Evolutionary conservation across 331 rosid genomes (phyloP), one percentile per base, ranked within the genome.

Genomic region (Arachis monticola): DNA sequence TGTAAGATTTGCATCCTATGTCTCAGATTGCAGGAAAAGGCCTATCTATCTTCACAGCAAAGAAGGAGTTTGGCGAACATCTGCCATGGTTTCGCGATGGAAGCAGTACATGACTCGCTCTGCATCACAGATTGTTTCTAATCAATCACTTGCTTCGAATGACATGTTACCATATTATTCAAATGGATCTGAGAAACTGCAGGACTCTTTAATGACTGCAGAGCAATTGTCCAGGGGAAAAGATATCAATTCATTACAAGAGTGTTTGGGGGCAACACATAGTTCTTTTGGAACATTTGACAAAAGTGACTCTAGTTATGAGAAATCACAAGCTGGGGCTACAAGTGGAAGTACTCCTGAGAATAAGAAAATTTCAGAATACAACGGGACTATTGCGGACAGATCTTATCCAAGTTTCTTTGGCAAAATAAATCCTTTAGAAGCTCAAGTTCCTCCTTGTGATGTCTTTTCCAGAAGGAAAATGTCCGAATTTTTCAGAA

Each of bases 51-150:
- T 95, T 80, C 97, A 95, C 80, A 92, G 99, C 83, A 90, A 83
- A 82, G 99, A 95, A 85, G 99, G 99, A 62, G 79, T 83, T 62
- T 68, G 70, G 93, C 88, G 99, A 86, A 78, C 96, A 74, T 92
- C 96, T 69, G 93, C 97, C 80, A 92, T 95, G 99, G 86, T 95
- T 78, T 92, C 99, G 66, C 85, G 99, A 76, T 95, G 99, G 99
- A 90, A 86, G 83, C 96, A 90, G 76, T 86, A 81, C 88, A 74
- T 75, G 83, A 71, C 80, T 76, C 96, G 92, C 48, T 75, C 77
- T 60, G 60, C 72, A 42, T 76, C 87, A 48, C 93, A 77, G 13
- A 35, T 60, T 65, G 81, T 70, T 82, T 69, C 87, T 62, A 82
- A 64, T 74, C 88, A 79, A 73, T 44, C 87, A 8, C 60, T 72